Conservation (phyloP, 306 rosid species). For the Cicer chorassanicum region DNA sequence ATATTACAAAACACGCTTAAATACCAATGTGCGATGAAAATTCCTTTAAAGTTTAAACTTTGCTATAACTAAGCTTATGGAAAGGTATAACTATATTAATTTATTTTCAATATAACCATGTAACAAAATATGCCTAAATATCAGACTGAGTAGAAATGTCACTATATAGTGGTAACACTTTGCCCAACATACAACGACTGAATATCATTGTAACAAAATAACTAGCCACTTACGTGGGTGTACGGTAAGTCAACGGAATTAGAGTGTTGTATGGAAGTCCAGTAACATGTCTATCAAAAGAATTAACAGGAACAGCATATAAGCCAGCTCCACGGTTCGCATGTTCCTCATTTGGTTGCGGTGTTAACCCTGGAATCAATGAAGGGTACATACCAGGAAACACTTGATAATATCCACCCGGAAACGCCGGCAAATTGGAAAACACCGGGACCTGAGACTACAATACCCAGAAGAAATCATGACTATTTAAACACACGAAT, state of each 20-base stretch:
- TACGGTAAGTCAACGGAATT: constrained; percentile 82
- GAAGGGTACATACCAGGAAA: constrained; percentile 75
- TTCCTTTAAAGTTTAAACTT: not conserved
- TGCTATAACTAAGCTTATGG: not conserved
- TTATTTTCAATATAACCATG: constrained; percentile 11
- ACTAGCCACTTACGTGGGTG: constrained; percentile 69
- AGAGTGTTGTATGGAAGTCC: constrained; percentile 71
- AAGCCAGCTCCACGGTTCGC: constrained; percentile 84
- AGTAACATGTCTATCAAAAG: constrained; percentile 65
- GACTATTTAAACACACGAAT: not conserved
- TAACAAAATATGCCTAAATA: constrained; percentile 4
- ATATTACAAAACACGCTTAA: not conserved
- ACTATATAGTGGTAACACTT: not conserved
- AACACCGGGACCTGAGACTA: constrained; percentile 61
- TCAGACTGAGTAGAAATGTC: constrained; percentile 1
- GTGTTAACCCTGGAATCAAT: constrained; percentile 61
- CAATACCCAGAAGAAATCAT: constrained; percentile 35
- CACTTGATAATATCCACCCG: constrained; percentile 70
- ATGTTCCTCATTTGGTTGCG: constrained; percentile 63
- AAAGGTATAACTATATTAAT: not conserved
- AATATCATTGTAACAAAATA: constrained; percentile 28
- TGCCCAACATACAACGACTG: not conserved
- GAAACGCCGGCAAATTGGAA: constrained; percentile 49
- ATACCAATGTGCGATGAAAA: not conserved
- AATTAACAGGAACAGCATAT: constrained; percentile 81